Conservation (phyloP, 148 eudicot species). For the Chenopodium quinoa region DNA sequence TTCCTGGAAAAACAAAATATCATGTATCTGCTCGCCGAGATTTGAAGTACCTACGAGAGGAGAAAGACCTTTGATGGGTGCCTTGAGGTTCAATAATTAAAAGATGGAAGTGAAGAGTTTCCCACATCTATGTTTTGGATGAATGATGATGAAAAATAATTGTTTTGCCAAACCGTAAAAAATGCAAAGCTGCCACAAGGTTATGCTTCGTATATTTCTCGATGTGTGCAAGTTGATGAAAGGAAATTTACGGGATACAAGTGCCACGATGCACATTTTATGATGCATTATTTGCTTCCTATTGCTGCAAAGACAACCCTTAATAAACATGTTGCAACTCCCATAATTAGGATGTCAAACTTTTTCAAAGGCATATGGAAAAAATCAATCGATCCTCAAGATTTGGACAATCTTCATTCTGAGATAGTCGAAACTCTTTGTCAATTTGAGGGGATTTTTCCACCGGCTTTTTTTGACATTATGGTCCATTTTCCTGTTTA, state of each 20-base stretch:
- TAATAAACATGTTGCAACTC: neutral
- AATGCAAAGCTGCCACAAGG: conserved; percentile 8
- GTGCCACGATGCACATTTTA: conserved; percentile 5
- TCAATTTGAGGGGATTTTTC: neutral
- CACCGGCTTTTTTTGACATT: neutral
- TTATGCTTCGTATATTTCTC: neutral
- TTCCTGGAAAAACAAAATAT: conserved; percentile 15
- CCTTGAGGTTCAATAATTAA: too few relatives aligned
- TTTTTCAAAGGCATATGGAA: neutral
- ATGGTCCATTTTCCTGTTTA: neutral
- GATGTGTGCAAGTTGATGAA: neutral
- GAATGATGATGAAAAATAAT: too few relatives aligned
- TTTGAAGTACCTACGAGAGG: neutral
- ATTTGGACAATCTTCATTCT: neutral
- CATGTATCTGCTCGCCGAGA: neutral
- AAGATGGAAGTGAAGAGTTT: too few relatives aligned
- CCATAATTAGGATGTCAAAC: neutral
- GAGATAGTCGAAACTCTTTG: neutral
- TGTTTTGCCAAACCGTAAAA: neutral
- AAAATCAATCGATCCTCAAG: neutral
- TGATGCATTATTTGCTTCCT: conserved; percentile 7
- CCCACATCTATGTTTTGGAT: too few relatives aligned
- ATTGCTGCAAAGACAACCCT: neutral
- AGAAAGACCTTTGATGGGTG: too few relatives aligned
- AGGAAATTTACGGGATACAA: neutral